Evolutionary conservation across 2,329 filamentous ascomycete genomes (phyloP).

Genomic region (Fusarium neocosmosporiellum): DNA sequence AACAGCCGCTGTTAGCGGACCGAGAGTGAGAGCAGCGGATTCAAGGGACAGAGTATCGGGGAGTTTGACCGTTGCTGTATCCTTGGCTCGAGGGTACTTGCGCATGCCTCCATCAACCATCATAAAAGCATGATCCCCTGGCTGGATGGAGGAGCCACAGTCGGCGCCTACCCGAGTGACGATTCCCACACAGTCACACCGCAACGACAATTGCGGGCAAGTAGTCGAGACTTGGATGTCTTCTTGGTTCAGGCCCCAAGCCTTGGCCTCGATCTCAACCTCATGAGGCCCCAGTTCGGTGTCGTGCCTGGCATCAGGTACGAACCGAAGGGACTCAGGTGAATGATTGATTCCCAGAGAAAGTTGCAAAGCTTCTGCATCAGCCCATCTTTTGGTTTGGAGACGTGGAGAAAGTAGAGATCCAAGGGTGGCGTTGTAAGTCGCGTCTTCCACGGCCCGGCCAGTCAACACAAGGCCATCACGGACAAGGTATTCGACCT

Average conservation of each 20-base stretch:
- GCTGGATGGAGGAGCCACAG: neutral
- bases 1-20: neutral
- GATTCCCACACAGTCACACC: accelerated
- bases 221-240: neutral
- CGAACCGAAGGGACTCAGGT: neutral
- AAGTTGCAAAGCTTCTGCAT: neutral
- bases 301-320: neutral
- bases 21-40: neutral
- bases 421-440: neutral
- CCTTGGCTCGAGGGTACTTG: neutral
- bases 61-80: neutral
- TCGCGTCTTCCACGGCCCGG: neutral
- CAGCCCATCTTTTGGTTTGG: accelerated
- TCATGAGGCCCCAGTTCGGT: neutral
- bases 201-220: accelerated
- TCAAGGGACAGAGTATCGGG: neutral
- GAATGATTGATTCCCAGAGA: neutral
- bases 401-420: neutral
- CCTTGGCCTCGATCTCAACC: neutral
- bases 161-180: neutral
- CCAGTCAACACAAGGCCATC: neutral
- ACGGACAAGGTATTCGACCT: neutral
- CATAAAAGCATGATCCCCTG: neutral
- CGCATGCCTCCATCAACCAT: neutral
- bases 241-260: neutral